Percentiles rank a stretch among this genome's conserved stretches.
Evolutionary conservation across 73 alveolate species (phyloP).

Genomic region (Breviolum minutum): DNA sequence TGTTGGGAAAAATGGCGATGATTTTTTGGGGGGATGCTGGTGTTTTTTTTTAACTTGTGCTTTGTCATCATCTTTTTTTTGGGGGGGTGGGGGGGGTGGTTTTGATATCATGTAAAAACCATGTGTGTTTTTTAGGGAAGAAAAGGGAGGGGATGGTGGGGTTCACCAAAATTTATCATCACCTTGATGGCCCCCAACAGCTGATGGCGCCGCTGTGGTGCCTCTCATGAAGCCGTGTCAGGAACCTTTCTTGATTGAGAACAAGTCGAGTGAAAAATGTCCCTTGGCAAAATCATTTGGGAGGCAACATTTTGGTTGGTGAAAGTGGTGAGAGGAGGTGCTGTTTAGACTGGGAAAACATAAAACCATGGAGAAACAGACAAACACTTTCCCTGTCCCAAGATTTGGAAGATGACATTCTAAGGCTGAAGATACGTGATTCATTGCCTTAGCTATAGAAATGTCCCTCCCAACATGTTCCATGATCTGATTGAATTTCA

Average conservation of each 20-base stretch:
- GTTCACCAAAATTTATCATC: not conserved
- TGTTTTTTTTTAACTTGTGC: too few relatives aligned
- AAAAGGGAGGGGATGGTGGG: not conserved
- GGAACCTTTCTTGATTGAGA: conserved; percentile 73
- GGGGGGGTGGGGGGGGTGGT: not conserved
- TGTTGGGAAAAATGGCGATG: too few relatives aligned
- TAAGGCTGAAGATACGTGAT: too few relatives aligned
- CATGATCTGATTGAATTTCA: not conserved
- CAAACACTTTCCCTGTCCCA: not conserved
- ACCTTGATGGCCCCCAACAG: not conserved
- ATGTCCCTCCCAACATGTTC: not conserved
- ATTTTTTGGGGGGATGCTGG: too few relatives aligned
- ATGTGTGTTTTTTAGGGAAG: not conserved
- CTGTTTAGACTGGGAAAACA: too few relatives aligned
- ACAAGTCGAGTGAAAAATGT: conserved; percentile 72
- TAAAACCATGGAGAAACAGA: too few relatives aligned
- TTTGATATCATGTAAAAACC: not conserved
- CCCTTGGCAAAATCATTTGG: not conserved
- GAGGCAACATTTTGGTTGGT: too few relatives aligned
- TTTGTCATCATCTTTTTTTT: not conserved
- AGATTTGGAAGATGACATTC: not conserved
- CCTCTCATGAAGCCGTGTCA: not conserved
- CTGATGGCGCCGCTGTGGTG: not conserved
- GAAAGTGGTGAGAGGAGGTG: too few relatives aligned
- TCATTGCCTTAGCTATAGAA: not conserved